Conservation (phyloP, 495 filamentous ascomycete genomes). For the Penicillium pulvis region DNA sequence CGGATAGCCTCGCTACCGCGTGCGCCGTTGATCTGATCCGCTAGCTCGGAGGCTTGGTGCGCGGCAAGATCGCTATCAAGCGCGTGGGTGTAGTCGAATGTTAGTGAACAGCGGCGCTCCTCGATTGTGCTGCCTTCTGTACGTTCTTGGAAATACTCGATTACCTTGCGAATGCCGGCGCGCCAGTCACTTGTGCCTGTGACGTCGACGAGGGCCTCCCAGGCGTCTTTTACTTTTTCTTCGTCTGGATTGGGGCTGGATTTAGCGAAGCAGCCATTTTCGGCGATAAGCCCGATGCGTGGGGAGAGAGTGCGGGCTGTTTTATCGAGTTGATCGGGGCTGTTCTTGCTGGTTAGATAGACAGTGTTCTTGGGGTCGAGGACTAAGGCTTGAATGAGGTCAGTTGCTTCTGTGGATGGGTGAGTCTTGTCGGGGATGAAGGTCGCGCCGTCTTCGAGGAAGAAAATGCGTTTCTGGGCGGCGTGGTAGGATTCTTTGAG, state of each 20-base stretch:
- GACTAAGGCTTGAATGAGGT: conserved; percentile 67
- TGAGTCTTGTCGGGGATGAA: conserved; percentile 65
- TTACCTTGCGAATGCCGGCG: conserved; percentile 66
- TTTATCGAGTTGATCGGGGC: conserved; percentile 73
- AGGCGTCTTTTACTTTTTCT: conserved; percentile 41
- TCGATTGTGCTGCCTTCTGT: conserved; percentile 81
- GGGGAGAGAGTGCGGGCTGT: conserved; percentile 62
- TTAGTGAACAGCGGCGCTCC: conserved; percentile 72
- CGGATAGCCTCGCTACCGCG: conserved; percentile 76
- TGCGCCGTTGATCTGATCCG: conserved; percentile 84
- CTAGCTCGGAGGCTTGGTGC: conserved; percentile 77
- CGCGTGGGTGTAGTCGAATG: conserved; percentile 75
- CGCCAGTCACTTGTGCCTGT: conserved; percentile 71
- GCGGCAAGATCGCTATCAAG: conserved; percentile 67
- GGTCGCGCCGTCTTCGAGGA: conserved; percentile 82
- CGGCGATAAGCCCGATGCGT: conserved; percentile 78
- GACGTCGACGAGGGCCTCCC: conserved; percentile 68
- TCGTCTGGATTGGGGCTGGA: conserved; percentile 33
- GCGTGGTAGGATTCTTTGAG: conserved; percentile 62
- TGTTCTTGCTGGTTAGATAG: conserved; percentile 82
- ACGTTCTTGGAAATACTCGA: conserved; percentile 82
- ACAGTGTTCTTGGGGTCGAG: conserved; percentile 71
- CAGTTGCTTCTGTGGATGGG: conserved; percentile 64
- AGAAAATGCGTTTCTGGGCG: conserved; percentile 66
- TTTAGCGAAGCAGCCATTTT: conserved; percentile 82